phyloP scores from a whole-genome alignment of 139 green algal genomes.

The Zygnema cylindricum region DNA sequence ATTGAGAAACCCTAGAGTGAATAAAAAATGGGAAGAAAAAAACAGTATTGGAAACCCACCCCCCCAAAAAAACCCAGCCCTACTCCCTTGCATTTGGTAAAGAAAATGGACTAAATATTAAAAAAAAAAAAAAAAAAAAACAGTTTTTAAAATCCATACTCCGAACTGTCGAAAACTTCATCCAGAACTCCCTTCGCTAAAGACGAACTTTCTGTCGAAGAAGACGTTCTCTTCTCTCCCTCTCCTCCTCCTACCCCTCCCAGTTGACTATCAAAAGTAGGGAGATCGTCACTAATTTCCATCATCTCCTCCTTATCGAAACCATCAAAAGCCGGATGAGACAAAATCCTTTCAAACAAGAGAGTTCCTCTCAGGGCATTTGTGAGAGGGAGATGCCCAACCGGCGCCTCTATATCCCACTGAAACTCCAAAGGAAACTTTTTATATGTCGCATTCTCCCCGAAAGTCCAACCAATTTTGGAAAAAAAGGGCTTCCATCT shows the following conservation, averaged over 20 bases:
- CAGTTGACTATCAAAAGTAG: neutral
- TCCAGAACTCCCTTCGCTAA: slow-evolving; percentile 30
- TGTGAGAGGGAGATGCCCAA: slow-evolving; percentile 95
- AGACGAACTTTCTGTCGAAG: too few relatives aligned
- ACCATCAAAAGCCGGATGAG: slow-evolving; percentile 83
- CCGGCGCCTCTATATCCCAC: slow-evolving; percentile 80
- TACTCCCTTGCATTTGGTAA: too few relatives aligned
- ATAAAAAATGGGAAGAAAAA: too few relatives aligned
- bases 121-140: too few relatives aligned
- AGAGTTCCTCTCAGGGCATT: slow-evolving; percentile 96
- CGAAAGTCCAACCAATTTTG: slow-evolving; percentile 89
- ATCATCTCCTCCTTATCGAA: slow-evolving; percentile 59
- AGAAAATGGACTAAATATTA: too few relatives aligned
- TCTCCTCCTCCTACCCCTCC: neutral
- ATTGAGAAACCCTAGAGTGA: too few relatives aligned
- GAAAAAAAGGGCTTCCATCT: slow-evolving; percentile 95
- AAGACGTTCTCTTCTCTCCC: too few relatives aligned
- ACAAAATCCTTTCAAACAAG: slow-evolving; percentile 88
- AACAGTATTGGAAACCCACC: too few relatives aligned
- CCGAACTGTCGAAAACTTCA: slow-evolving; percentile 36
- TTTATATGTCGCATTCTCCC: slow-evolving; percentile 78
- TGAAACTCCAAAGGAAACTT: slow-evolving; percentile 96
- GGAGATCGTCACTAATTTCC: slow-evolving; percentile 4
- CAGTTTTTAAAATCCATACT: slow-evolving; percentile 41
- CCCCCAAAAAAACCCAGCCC: too few relatives aligned